A percentile compares a stretch with the other conserved stretches of the same genome.
Evolutionary conservation across 257 asterid species (phyloP).

Genomic region (Solanum habrochaites): DNA sequence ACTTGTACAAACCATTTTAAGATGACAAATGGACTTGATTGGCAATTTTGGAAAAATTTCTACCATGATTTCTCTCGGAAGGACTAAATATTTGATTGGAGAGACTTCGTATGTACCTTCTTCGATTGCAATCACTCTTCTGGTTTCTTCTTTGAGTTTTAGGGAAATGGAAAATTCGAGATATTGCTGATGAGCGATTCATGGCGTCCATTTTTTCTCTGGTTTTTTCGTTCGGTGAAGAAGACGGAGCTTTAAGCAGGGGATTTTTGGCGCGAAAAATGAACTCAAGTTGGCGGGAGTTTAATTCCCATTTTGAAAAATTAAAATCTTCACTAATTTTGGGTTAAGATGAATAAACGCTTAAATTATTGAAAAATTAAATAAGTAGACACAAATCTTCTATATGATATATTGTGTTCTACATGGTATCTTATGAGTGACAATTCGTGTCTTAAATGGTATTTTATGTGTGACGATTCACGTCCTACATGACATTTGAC

Average conservation of each 20-base stretch:
- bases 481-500: no score
- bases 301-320: no score
- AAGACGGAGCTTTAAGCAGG: background rate
- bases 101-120: background rate
- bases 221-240: background rate
- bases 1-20: background rate
- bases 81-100: background rate
- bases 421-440: no score
- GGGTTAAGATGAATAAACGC: rapidly evolving
- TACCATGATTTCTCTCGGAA: background rate
- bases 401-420: no score
- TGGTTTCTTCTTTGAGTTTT: background rate
- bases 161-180: background rate
- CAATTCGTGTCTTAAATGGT: no score
- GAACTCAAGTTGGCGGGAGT: background rate
- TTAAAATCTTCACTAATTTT: no score
- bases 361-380: no score
- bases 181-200: background rate
- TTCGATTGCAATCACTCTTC: background rate
- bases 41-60: background rate
- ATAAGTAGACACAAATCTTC: no score
- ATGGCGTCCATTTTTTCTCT: background rate
- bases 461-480: no score
- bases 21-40: background rate
- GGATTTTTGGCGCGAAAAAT: background rate